Base-by-base conservation (phyloP, 768 basidiomycete genomes). In the Rhodotorula graminis region DNA sequence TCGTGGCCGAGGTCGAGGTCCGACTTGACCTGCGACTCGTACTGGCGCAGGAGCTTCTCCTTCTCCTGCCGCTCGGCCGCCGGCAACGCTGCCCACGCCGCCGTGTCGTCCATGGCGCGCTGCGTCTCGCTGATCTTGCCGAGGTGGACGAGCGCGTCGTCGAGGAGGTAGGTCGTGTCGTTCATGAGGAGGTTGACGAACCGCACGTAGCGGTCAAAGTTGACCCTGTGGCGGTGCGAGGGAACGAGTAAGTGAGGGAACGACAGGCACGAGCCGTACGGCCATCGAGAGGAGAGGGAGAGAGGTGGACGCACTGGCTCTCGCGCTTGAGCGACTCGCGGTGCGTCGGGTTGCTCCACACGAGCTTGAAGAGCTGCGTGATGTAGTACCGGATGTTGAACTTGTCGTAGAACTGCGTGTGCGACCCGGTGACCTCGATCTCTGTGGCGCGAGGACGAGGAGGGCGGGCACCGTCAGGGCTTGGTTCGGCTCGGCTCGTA, bases 171-270 rank as follows among this genome's bases (percentile, higher is more conserved):
- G 16, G 95, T 98, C 66, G 95, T 93, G 78, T 99, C 96, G 85
- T 96, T 97, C 84, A 98, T 96, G 87, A 98, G 90, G 77, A 97
- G 84, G 82, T 99, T 98, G 82, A 94, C 86, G 81, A 99, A 98
- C 67, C 89, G 88, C 65, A 98, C 89, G 80, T 98, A 98, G 81
- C 91, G 90, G 77, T 96, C 92, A 61, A 91, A 88, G 79, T 92
- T 87, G 50, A 31, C 42, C 74, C 91, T 94, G 70, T 12, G 29
- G 40, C 52, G 31, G 10, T 44, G 0, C n/a, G 47, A 14, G 23
- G 25, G 12, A 12, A 3, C 10, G 42, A 6, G 61, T 19, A 15
- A 31, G n/a, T 29, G n/a, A 31, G 53, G n/a, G 29, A n/a, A n/a
- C 12, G 53, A 27, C 5, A 12, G 60, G 15, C 9, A 15, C 42